Evolutionary conservation across 2,329 filamentous ascomycete species (phyloP).

Genomic region (Fusarium penzigii): DNA sequence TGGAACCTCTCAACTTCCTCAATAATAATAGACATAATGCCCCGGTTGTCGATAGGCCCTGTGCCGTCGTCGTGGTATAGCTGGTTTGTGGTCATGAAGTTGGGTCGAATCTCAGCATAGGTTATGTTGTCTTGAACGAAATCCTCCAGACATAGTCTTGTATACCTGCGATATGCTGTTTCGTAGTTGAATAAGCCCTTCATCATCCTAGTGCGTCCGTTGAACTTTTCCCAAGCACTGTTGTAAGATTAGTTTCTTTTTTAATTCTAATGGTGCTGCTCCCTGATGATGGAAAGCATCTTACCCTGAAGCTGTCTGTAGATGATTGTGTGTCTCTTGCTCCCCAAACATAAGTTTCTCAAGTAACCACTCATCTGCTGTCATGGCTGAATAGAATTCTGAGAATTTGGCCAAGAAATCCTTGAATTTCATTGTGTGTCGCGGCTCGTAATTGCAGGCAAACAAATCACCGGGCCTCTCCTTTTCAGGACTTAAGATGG

Average conservation of each 20-base stretch:
- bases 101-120: conserved; percentile 71
- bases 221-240: conserved; percentile 64
- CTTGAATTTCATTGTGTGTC: conserved; percentile 45
- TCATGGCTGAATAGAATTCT: conserved; percentile 23
- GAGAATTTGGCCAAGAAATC: conserved; percentile 42
- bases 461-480: conserved; percentile 50
- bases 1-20: conserved; percentile 54
- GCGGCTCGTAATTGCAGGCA: conserved; percentile 45
- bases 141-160: conserved; percentile 57
- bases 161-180: conserved; percentile 62
- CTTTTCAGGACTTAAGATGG: conserved; percentile 43
- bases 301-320: conserved; percentile 56
- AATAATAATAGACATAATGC: conserved; percentile 62
- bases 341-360: conserved; percentile 64
- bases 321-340: conserved; percentile 56
- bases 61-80: conserved; percentile 60
- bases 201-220: conserved; percentile 69
- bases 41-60: conserved; percentile 51
- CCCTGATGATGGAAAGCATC: no score
- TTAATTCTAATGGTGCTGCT: no score
- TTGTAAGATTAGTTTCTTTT: conserved; percentile 12
- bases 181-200: conserved; percentile 72
- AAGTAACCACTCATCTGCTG: conserved; percentile 55
- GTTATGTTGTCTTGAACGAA: conserved; percentile 67
- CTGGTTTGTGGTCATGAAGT: conserved; percentile 65